Evolutionary conservation across 1,284 basidiomycete genomes (phyloP).

Genomic region (Agroathelia rolfsii): DNA sequence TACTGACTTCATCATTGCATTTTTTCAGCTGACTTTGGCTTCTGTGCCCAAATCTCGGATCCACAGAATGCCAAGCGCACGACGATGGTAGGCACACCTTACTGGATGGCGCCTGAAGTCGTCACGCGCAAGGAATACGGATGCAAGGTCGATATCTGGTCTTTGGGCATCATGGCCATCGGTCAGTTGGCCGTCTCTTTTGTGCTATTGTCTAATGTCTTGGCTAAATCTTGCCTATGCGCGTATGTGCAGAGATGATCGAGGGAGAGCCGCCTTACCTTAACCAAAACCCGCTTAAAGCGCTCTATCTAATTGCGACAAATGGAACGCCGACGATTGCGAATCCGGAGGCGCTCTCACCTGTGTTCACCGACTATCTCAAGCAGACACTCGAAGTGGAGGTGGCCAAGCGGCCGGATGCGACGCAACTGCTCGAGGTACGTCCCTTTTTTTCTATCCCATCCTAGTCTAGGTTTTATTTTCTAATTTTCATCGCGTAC

Average conservation of each 20-base stretch:
- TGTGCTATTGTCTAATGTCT: conserved; percentile 2
- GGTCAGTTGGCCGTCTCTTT: conserved; percentile 37
- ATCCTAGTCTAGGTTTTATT: conserved; percentile 6
- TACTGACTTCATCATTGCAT: conserved; percentile 4
- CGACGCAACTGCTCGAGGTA: conserved; percentile 74
- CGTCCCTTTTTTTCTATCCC: conserved; percentile 15
- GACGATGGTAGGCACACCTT: conserved; percentile 99
- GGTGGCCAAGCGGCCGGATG: conserved; percentile 85
- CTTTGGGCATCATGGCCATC: conserved; percentile 97
- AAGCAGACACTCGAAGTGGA: conserved; percentile 90
- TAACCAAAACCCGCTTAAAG: conserved; percentile 93
- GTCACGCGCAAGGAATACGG: conserved; percentile 98
- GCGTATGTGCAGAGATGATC: conserved; percentile 76
- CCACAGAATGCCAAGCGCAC: conserved; percentile 86
- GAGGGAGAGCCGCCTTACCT: conserved; percentile 98
- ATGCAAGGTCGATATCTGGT: conserved; percentile 98
- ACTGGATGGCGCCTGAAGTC: conserved; percentile 99
- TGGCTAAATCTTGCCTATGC: conserved; percentile 4
- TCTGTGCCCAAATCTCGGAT: conserved; percentile 96
- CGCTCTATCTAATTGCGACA: conserved; percentile 93
- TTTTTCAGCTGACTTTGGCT: conserved; percentile 88
- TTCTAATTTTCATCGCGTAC: no score
- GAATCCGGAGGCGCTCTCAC: conserved; percentile 84
- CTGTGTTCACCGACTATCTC: conserved; percentile 88
- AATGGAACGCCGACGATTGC: conserved; percentile 97